These are phyloP conservation scores for Rhynchospora tenuis DNA, from an alignment of 176 grass and related monocot genomes.

Conservation along the genomic window DNA sequence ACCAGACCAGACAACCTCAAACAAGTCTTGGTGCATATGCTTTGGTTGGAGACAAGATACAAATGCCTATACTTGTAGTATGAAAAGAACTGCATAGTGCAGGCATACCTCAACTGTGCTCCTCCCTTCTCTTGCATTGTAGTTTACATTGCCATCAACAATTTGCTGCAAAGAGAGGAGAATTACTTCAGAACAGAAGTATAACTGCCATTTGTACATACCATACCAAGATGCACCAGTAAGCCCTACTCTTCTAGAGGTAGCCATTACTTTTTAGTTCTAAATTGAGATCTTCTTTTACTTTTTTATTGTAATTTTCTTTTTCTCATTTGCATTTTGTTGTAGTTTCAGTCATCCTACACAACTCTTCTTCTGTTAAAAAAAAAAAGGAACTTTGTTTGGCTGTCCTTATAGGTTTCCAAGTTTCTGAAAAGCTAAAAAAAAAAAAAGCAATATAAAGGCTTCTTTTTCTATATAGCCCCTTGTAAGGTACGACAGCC, in stretches of 20 bases:
- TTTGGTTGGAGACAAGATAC: background rate
- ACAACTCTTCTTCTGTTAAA: background rate
- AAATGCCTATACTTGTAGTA: background rate
- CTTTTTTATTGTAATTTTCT: background rate
- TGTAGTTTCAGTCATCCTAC: background rate
- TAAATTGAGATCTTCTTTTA: background rate
- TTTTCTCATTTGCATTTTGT: background rate
- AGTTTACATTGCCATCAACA: constrained; percentile 83
- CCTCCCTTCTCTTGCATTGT: constrained; percentile 87
- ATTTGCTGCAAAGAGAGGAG: constrained; percentile 43
- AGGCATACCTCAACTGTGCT: constrained; percentile 68
- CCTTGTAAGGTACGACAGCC: background rate
- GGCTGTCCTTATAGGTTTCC: background rate
- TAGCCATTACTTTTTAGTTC: too few relatives aligned
- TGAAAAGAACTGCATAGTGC: background rate
- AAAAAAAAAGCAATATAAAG: background rate
- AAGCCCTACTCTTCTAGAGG: background rate
- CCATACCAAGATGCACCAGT: background rate
- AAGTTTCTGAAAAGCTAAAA: background rate
- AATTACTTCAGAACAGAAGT: background rate
- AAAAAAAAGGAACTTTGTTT: background rate
- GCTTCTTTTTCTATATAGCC: background rate
- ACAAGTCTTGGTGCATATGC: background rate
- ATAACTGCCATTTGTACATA: background rate
- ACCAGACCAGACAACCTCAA: background rate